Base-by-base conservation (phyloP, 2,329 filamentous ascomycete species). In the Neonectria punicea region DNA sequence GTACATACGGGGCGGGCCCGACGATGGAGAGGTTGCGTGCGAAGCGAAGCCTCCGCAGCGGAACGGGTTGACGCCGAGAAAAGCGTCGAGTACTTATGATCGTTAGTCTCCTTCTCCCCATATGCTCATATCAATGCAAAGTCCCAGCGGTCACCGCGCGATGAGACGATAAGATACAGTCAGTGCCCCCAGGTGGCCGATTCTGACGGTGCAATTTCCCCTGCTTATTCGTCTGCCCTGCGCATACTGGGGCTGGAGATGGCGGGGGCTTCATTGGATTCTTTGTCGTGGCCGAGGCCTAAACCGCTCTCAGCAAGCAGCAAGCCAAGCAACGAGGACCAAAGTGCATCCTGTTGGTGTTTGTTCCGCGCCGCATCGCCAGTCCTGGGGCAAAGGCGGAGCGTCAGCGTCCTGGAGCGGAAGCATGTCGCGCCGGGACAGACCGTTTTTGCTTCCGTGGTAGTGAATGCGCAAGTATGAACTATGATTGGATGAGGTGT, bases 401-500 rank as follows among this genome's bases (percentile, higher is more conserved):
- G 64, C 50, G 25, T n/a, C 50, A 49, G 30, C 20, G 41, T 44
- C 43, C 61, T 30, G 50, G 58, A 67, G 9, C 56, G 64, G 64
- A 44, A 58, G 14, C 56, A 67, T 47, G 46, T 66, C 57, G 57
- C 41, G 54, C 63, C 66, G 66, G 34, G 41, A 44, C 28, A 30
- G 28, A 11, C 11, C 22, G 28, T 20, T 32, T 51, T 5, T 5
- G 10, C 32, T 10, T 51, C n/a, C 49, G 16, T n/a, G 13, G n/a
- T 9, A n/a, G 22, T 14, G 18, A n/a, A n/a, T 14, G 47, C 16
- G 25, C 25, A 25, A 25, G 25, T 25, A 25, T 25, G 16, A 14
- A 39, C 14, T 16, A 39, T n/a, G 28, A n/a, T 32, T 50, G 47
- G 47, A 28, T 50, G 47, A 22, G 47, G 28, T 22, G 14, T 49